These are phyloP conservation scores for Tuctoria greenei DNA, from an alignment of 176 grass and related monocot genomes.

Conservation along the genomic window DNA sequence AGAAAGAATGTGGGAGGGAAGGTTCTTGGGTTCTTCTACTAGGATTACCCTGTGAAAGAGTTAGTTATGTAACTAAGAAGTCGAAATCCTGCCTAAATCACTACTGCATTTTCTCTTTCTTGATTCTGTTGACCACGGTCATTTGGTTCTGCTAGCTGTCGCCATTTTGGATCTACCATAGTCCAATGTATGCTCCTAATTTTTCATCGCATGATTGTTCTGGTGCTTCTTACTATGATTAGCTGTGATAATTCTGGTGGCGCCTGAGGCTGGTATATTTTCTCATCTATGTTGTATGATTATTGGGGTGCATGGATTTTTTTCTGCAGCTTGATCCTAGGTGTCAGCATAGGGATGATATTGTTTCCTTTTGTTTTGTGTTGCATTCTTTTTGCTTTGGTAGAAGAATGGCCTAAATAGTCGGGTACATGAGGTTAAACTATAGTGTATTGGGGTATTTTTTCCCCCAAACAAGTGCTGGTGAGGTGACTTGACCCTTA, in stretches of 20 bases:
- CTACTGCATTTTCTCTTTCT: neutral
- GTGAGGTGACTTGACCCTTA: too few species aligned
- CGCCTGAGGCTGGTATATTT: neutral
- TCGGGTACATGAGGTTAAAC: too few species aligned
- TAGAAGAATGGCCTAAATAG: too few species aligned
- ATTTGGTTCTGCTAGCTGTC: neutral
- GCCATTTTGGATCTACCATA: neutral
- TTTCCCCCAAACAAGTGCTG: too few species aligned
- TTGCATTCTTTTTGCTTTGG: neutral
- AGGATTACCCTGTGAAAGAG: neutral
- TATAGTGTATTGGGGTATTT: too few species aligned
- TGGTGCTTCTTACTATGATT: neutral
- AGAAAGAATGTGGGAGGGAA: slow-evolving; percentile 20
- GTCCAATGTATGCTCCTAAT: neutral
- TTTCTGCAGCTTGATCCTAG: neutral
- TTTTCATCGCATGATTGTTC: neutral
- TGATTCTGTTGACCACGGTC: neutral
- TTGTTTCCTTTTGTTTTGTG: neutral
- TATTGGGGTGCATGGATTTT: neutral
- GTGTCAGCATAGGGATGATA: neutral
- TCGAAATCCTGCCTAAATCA: neutral
- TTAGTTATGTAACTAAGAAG: neutral
- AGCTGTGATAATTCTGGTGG: neutral
- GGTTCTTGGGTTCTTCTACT: slow-evolving; percentile 25
- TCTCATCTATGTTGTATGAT: neutral